These are phyloP conservation scores for Tetrahymena malaccensis DNA, from an alignment of 73 alveolate species.

Conservation along the genomic window DNA sequence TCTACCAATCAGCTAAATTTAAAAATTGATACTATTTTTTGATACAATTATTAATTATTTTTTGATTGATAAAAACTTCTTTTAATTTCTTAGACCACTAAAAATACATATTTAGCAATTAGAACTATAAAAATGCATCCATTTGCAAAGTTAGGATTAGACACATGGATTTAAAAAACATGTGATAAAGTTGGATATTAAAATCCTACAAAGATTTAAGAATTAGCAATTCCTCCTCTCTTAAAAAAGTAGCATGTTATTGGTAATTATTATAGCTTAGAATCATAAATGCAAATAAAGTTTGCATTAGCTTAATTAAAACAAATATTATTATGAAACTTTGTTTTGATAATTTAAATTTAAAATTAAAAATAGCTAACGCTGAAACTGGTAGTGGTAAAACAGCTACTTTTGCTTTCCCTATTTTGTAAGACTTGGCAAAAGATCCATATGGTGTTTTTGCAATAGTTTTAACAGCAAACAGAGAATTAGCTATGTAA, in stretches of 20 bases:
- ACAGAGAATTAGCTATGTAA: conserved; percentile 88
- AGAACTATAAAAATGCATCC: neutral
- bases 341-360: too few relatives aligned
- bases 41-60: neutral
- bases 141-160: conserved; percentile 30
- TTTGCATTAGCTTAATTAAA: neutral
- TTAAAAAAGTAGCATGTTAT: conserved; percentile 2
- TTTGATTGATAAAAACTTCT: neutral
- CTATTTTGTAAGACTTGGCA: conserved; percentile 76
- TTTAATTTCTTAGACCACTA: neutral
- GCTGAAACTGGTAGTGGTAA: conserved; percentile 97
- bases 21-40: neutral
- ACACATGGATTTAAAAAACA: conserved; percentile 14
- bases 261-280: conserved; percentile 7
- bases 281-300: neutral
- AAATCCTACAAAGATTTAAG: conserved; percentile 27
- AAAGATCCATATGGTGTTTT: conserved; percentile 90
- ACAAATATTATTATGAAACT: too few relatives aligned
- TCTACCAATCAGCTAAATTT: neutral
- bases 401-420: conserved; percentile 96
- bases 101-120: neutral
- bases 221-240: conserved; percentile 9
- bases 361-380: neutral
- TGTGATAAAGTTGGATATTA: conserved; percentile 32
- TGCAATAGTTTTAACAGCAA: conserved; percentile 85